Conservation (phyloP, 1,139 yeast genomes). For the Diutina scorzettiae region DNA sequence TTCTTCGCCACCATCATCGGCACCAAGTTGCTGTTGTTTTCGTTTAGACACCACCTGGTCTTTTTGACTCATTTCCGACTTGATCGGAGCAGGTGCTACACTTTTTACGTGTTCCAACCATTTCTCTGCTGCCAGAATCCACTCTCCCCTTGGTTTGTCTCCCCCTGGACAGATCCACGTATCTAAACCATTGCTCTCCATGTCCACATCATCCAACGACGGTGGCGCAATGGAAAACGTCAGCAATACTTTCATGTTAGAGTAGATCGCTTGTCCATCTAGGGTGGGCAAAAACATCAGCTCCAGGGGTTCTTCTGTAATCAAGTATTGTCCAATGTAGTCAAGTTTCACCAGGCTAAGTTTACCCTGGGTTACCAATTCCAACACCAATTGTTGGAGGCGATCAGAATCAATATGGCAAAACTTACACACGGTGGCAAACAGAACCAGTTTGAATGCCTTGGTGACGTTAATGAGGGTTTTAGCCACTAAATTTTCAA, state of each 20-base stretch:
- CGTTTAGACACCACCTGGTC: slow-evolving; percentile 28
- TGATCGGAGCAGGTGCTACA: slow-evolving; percentile 20
- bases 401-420: slow-evolving; percentile 13
- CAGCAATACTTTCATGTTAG: slow-evolving; percentile 15
- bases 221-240: not conserved
- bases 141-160: not conserved
- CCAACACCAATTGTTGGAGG: slow-evolving; percentile 25
- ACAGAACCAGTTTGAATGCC: slow-evolving; percentile 19
- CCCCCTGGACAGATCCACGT: no score
- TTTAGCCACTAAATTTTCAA: slow-evolving; percentile 21
- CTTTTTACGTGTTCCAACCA: slow-evolving; percentile 13
- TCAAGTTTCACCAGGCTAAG: slow-evolving; percentile 34
- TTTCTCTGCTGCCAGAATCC: not conserved
- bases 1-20: not conserved
- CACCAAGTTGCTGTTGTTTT: slow-evolving; percentile 1
- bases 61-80: slow-evolving; percentile 23
- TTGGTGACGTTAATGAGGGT: slow-evolving; percentile 18
- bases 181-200: no score
- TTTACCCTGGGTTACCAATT: slow-evolving; percentile 34
- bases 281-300: slow-evolving; percentile 12
- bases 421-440: slow-evolving; percentile 11
- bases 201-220: not conserved
- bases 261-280: slow-evolving; percentile 15
- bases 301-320: slow-evolving; percentile 9
- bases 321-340: slow-evolving; percentile 21